Conservation (phyloP, 257 asterid genomes). For the Plectranthus barbatus region DNA sequence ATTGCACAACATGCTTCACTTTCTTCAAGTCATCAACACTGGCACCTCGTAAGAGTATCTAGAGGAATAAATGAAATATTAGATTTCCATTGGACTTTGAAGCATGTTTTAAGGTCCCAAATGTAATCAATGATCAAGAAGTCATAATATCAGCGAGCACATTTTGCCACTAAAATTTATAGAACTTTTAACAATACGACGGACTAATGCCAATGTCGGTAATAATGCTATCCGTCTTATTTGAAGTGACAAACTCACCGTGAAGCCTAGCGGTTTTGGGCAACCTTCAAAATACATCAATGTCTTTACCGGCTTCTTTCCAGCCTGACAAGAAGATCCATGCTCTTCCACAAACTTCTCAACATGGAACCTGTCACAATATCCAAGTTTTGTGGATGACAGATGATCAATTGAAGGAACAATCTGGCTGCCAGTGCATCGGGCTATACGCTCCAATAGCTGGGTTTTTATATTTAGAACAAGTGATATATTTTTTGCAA, state of each 20-base stretch:
- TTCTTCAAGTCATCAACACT: slow-evolving; percentile 75
- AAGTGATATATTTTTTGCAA: slow-evolving; percentile 76
- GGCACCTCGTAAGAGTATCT: slow-evolving; percentile 88
- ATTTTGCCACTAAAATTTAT: not conserved
- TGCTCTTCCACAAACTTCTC: slow-evolving; percentile 75
- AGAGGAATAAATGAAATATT: slow-evolving; percentile 15
- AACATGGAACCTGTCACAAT: slow-evolving; percentile 80
- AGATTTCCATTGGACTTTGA: slow-evolving; percentile 11
- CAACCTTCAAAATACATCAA: slow-evolving; percentile 96
- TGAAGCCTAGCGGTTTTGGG: slow-evolving; percentile 94
- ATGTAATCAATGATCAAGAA: slow-evolving; percentile 2
- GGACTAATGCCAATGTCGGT: not conserved
- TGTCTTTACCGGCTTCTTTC: slow-evolving; percentile 72
- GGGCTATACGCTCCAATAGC: slow-evolving; percentile 86
- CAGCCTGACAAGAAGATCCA: slow-evolving; percentile 59
- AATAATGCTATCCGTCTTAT: slow-evolving; percentile 2
- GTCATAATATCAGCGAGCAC: not conserved
- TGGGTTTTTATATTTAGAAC: slow-evolving; percentile 77
- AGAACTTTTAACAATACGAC: not conserved
- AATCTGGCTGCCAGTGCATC: slow-evolving; percentile 81
- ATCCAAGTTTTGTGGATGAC: slow-evolving; percentile 70
- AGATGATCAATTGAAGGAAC: slow-evolving; percentile 86
- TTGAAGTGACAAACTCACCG: slow-evolving; percentile 31
- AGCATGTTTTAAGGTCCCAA: not conserved
- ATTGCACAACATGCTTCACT: slow-evolving; percentile 83